A percentile compares a stretch with the other conserved stretches of the same genome.
Evolutionary conservation across 2,329 filamentous ascomycete species (phyloP).

Genomic region (Xylariaceae sp.): DNA sequence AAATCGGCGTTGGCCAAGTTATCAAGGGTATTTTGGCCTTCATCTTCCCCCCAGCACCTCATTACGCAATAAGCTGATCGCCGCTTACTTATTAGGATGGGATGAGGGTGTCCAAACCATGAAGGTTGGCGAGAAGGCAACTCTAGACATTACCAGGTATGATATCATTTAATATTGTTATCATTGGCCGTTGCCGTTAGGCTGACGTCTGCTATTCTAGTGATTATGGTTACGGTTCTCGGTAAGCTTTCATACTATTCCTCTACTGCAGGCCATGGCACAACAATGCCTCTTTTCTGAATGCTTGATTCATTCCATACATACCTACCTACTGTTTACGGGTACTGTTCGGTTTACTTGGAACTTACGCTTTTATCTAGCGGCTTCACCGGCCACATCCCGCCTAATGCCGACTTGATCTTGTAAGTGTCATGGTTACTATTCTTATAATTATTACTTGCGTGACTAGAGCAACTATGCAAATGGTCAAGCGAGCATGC

Average conservation of each 20-base stretch:
- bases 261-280: background rate
- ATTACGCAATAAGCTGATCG: slow-evolving; percentile 10
- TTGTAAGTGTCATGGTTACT: too few relatives aligned
- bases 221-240: slow-evolving; percentile 38
- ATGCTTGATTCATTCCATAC: slow-evolving; percentile 1
- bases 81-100: slow-evolving; percentile 61
- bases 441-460: slow-evolving; percentile 36
- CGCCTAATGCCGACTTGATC: slow-evolving; percentile 39
- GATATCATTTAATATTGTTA: slow-evolving; percentile 15
- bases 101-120: slow-evolving; percentile 84
- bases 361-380: slow-evolving; percentile 20
- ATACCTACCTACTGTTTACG: too few relatives aligned
- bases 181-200: background rate
- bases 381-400: slow-evolving; percentile 35
- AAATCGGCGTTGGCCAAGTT: slow-evolving; percentile 81
- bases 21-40: slow-evolving; percentile 70
- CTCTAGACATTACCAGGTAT: slow-evolving; percentile 78
- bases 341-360: slow-evolving; percentile 1
- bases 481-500: background rate
- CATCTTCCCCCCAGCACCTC: background rate
- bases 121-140: slow-evolving; percentile 89
- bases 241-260: slow-evolving; percentile 30
- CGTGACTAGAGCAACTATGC: background rate
- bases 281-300: background rate
- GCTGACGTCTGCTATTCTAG: slow-evolving; percentile 27